Conservation (phyloP, 768 basidiomycete species). For the Lactifluus subvellereus region DNA sequence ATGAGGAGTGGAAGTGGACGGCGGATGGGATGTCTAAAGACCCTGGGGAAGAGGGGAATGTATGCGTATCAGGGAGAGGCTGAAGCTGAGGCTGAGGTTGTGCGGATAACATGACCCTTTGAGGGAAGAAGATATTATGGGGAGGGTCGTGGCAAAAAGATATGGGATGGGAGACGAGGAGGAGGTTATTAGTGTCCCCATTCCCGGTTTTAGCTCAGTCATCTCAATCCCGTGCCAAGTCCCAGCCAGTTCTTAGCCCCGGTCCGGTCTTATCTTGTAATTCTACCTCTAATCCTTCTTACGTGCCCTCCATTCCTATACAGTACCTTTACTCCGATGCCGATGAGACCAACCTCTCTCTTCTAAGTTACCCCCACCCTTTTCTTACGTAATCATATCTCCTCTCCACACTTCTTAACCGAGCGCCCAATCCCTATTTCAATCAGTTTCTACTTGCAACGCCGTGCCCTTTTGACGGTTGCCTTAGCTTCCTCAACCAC, state of each 20-base stretch:
- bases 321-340: no score
- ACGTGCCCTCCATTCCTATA: no score
- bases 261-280: no score
- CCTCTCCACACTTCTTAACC: no score
- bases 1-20: constrained; percentile 9
- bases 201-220: no score
- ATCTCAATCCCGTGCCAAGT: no score
- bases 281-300: no score
- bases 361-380: no score
- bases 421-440: background rate
- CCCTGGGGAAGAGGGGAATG: constrained; percentile 33
- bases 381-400: no score
- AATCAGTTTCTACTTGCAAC: no score
- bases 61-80: constrained; percentile 34
- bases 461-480: background rate
- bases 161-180: background rate
- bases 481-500: background rate
- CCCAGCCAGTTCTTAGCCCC: no score
- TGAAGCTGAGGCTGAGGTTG: background rate
- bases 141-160: background rate
- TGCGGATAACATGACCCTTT: constrained; percentile 6
- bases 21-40: constrained; percentile 24
- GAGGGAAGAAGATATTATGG: constrained; percentile 6
- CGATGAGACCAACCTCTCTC: no score
- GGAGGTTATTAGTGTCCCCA: background rate